Evolutionary conservation across 257 asterid genomes (phyloP).

Genomic region (Lavandula angustifolia): DNA sequence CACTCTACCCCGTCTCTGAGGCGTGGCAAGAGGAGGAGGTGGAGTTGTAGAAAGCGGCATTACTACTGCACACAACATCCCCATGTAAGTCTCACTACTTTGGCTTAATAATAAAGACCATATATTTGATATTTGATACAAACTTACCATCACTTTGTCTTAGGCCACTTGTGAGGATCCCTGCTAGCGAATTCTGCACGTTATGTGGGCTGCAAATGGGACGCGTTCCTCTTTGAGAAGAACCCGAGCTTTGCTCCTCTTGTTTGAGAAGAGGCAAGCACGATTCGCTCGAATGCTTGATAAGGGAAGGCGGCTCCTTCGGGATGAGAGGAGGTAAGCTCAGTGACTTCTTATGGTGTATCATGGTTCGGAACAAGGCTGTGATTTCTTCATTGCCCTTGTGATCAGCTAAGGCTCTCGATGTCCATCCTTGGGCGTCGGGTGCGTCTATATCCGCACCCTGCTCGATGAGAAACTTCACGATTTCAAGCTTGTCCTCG

Average conservation of each 20-base stretch:
- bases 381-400: constrained; percentile 65
- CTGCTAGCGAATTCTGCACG: constrained; percentile 66
- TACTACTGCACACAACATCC: constrained; percentile 42
- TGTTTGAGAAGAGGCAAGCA: constrained; percentile 28
- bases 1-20: constrained; percentile 46
- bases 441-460: constrained; percentile 63
- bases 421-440: constrained; percentile 68
- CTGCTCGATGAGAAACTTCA: constrained; percentile 58
- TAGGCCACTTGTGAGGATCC: constrained; percentile 57
- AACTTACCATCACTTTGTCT: constrained; percentile 50
- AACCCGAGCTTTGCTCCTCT: neutral
- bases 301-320: constrained; percentile 44
- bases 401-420: constrained; percentile 64
- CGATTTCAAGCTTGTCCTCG: constrained; percentile 60
- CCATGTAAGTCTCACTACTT: neutral
- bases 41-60: constrained; percentile 28
- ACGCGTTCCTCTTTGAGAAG: constrained; percentile 12
- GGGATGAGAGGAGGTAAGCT: constrained; percentile 23
- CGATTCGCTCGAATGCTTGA: constrained; percentile 65
- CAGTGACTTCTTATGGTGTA: constrained; percentile 4
- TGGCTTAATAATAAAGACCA: too few relatives aligned
- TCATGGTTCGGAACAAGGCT: constrained; percentile 41
- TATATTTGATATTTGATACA: neutral
- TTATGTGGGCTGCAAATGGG: constrained; percentile 34
- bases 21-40: constrained; percentile 9